Evolutionary conservation across 768 basidiomycete species (phyloP).

Genomic region (Cyclocybe cylindracea): DNA sequence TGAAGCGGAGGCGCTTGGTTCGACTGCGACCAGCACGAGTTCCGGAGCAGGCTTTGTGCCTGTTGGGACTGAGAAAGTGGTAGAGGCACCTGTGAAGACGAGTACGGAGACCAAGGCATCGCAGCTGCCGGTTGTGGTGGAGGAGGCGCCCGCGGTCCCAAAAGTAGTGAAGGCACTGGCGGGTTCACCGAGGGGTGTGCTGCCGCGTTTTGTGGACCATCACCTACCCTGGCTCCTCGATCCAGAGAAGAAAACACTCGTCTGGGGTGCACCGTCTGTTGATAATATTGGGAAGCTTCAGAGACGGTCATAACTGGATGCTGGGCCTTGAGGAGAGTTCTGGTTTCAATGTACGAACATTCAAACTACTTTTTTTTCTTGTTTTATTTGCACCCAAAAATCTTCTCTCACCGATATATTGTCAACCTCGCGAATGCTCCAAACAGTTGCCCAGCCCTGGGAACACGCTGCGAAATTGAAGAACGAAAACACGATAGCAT

Average conservation of each 20-base stretch:
- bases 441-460: too few species aligned
- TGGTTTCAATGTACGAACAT: conserved; percentile 1
- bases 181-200: conserved; percentile 9
- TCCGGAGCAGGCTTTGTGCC: conserved; percentile 5
- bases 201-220: conserved; percentile 40
- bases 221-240: conserved; percentile 56
- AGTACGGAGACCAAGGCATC: neutral
- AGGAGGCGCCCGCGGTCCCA: neutral
- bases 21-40: conserved; percentile 25
- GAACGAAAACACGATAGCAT: conserved; percentile 2
- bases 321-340: neutral
- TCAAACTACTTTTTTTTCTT: neutral
- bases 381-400: neutral
- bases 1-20: conserved; percentile 62
- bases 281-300: conserved; percentile 55
- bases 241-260: conserved; percentile 60
- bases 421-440: too few species aligned
- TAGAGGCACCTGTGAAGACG: conserved; percentile 25
- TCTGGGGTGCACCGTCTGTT: conserved; percentile 74
- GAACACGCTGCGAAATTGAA: too few species aligned
- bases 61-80: conserved; percentile 13
- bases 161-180: neutral
- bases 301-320: conserved; percentile 21
- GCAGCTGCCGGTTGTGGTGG: neutral
- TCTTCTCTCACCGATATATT: neutral